Evolutionary conservation across 106 monocot genomes (phyloP).

Genomic region (Platanthera guangdongensis): DNA sequence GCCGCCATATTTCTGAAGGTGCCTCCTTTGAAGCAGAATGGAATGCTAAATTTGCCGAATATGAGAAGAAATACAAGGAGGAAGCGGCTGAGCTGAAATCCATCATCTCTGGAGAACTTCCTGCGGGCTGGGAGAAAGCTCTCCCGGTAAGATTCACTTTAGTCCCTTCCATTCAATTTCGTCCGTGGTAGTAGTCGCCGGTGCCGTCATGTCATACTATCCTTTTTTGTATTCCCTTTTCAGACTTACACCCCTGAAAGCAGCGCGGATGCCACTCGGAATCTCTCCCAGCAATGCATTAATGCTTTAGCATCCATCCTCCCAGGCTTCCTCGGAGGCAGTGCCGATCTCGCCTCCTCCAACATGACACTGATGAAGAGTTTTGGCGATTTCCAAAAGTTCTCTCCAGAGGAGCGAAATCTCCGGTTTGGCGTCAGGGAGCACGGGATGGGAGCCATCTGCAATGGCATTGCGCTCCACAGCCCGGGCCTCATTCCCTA

Average conservation of each 20-base stretch:
- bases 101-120: slow-evolving; percentile 60
- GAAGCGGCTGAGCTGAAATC: slow-evolving; percentile 55
- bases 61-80: slow-evolving; percentile 66
- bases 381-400: slow-evolving; percentile 77
- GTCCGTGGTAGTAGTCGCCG: not conserved
- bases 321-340: slow-evolving; percentile 80
- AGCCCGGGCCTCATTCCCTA: slow-evolving; percentile 69
- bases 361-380: slow-evolving; percentile 81
- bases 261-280: slow-evolving; percentile 68
- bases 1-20: slow-evolving; percentile 52
- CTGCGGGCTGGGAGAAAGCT: slow-evolving; percentile 62
- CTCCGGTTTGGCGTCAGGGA: slow-evolving; percentile 81
- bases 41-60: slow-evolving; percentile 67
- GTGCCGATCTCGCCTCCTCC: slow-evolving; percentile 78
- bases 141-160: slow-evolving; percentile 40
- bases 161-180: not conserved
- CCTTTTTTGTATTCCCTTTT: not conserved
- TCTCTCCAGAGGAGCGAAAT: slow-evolving; percentile 69
- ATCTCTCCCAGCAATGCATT: slow-evolving; percentile 75
- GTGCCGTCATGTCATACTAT: not conserved
- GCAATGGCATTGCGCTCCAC: slow-evolving; percentile 79
- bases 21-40: slow-evolving; percentile 62
- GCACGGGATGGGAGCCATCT: slow-evolving; percentile 84
- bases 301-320: slow-evolving; percentile 65
- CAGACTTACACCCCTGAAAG: slow-evolving; percentile 76